phyloP scores from a whole-genome alignment of 2,329 filamentous ascomycete species.

The Paramyrothecium roridum region DNA sequence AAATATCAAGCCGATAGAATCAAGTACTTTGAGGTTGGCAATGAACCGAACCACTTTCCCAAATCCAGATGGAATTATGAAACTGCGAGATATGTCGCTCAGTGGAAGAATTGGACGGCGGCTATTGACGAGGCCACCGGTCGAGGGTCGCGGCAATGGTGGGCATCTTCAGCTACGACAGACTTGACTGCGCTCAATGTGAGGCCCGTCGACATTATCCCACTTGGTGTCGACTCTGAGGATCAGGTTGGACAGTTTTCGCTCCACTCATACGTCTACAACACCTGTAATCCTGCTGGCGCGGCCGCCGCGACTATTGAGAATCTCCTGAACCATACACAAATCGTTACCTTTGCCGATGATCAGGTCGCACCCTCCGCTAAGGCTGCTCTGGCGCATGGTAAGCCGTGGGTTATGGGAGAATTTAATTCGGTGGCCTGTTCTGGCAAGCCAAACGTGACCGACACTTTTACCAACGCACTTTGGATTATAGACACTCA shows the following conservation, averaged over 20 bases:
- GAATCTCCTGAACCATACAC: conserved; percentile 5
- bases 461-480: conserved; percentile 36
- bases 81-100: conserved; percentile 8
- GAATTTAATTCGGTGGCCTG: conserved; percentile 38
- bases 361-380: conserved; percentile 9
- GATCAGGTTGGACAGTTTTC: conserved; percentile 6
- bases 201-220: conserved; percentile 11
- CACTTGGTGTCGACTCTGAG: conserved; percentile 9
- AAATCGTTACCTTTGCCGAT: conserved; percentile 4
- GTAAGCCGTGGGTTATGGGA: conserved; percentile 22
- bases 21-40: conserved; percentile 12
- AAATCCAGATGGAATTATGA: conserved; percentile 8
- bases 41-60: conserved; percentile 12
- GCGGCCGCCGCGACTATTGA: conserved; percentile 3
- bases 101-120: conserved; percentile 5
- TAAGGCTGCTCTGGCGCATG: conserved; percentile 2
- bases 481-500: conserved; percentile 35
- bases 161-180: conserved; percentile 14
- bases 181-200: conserved; percentile 11
- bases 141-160: conserved; percentile 5
- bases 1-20: conserved; percentile 9
- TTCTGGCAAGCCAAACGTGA: conserved; percentile 32
- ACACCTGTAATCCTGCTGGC: background rate
- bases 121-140: conserved; percentile 3
- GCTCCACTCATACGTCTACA: conserved; percentile 4